Evolutionary conservation across 345 rosid genomes (phyloP), one percentile per base, ranked within the genome.

Genomic region (Dipteronia sinensis): DNA sequence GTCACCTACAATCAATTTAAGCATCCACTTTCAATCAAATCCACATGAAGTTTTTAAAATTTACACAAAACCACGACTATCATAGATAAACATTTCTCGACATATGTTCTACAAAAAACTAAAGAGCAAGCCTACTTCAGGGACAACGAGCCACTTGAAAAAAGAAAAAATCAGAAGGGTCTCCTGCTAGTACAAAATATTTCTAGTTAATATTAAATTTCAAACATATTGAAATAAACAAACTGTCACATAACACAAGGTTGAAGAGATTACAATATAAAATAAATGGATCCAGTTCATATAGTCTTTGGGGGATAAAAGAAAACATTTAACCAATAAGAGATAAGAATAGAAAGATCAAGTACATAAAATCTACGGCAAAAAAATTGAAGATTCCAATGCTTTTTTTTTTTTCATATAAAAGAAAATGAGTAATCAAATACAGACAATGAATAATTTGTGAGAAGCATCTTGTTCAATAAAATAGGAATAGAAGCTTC

Each of bases 361-460:
- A 34, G 4, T 34, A 34, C 23, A 76, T 85, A 69, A 12, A 82
- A 77, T 83, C 82, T 69, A 72, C 34, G 4, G 38, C 38, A 34
- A 4, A 34, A 34, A 4, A 34, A 4, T 34, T 34, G 38, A 34
- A 34, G 38, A 34, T 4, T 34, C 38, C 38, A 34, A 31, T 31
- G 34, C 34, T 31, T 31, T 31, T 31, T 31, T 31, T 31, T 31
- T 31, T 3, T 31, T 31, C 34, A 31, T 31, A 31, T 31, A 31
- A 31, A 31, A 3, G 34, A 31, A 31, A 31, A 31, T 31, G 34
- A 31, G 34, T 31, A 31, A 31, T 31, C 34, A 65, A 66, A 77
- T 65, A 46, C 62, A 78, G 72, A 76, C 67, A 81, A 76, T 73
- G 82, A 84, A 79, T 65, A 71, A 81, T 44, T 47, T 69, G 63